Percentiles rank a stretch among this genome's conserved stretches.
These are phyloP conservation scores for Scedosporium aurantiacum DNA, from an alignment of 2,329 filamentous ascomycete genomes.

Conservation along the genomic window DNA sequence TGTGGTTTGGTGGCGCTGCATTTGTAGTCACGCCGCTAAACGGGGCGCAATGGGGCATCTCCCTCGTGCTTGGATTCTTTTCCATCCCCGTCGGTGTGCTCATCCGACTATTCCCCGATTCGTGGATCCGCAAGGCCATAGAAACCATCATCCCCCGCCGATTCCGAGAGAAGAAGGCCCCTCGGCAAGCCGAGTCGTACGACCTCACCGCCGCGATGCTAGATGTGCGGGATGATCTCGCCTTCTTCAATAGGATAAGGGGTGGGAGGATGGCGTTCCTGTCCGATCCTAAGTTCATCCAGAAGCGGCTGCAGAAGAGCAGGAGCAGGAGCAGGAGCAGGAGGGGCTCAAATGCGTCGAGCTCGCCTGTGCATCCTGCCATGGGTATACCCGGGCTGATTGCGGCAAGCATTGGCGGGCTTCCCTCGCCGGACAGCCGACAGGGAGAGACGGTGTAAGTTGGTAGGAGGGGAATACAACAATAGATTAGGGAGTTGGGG, in stretches of 20 bases:
- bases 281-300: constrained; percentile 45
- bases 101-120: constrained; percentile 37
- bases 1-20: constrained; percentile 57
- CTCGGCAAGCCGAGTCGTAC: constrained; percentile 21
- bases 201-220: constrained; percentile 30
- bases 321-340: constrained; percentile 8
- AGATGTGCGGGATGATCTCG: constrained; percentile 50
- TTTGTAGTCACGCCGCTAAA: constrained; percentile 44
- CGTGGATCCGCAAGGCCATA: constrained; percentile 12
- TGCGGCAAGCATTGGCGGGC: constrained; percentile 12
- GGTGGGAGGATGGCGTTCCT: constrained; percentile 50
- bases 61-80: constrained; percentile 52
- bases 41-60: constrained; percentile 57
- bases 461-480: background rate
- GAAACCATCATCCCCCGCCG: background rate
- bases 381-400: constrained; percentile 13
- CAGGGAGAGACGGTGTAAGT: background rate
- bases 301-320: constrained; percentile 29
- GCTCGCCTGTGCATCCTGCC: constrained; percentile 10
- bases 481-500: background rate
- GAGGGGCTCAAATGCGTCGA: constrained; percentile 11
- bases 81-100: constrained; percentile 57
- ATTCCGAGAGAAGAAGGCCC: constrained; percentile 6
- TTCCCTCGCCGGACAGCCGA: constrained; percentile 7
- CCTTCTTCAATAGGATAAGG: constrained; percentile 49